These are phyloP conservation scores for Colletotrichum lentis DNA, from an alignment of 2,329 filamentous ascomycete genomes.

Conservation along the genomic window DNA sequence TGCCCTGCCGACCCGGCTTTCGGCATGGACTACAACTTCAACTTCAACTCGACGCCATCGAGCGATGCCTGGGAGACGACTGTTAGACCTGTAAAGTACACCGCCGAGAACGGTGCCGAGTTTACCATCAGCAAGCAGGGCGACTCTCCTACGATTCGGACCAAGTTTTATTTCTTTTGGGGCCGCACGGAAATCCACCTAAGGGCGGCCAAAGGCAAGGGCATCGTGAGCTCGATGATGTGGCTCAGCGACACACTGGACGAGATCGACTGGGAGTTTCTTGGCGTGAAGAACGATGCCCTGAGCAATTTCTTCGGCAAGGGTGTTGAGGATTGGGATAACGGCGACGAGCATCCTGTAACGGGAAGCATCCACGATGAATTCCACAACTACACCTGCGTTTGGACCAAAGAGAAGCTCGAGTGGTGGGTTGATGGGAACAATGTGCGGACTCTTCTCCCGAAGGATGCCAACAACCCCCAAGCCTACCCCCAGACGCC, in stretches of 20 bases:
- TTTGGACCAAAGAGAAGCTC: conserved; percentile 73
- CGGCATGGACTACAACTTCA: conserved; percentile 67
- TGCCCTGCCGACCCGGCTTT: conserved; percentile 79
- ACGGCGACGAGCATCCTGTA: conserved; percentile 67
- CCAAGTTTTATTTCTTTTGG: conserved; percentile 87
- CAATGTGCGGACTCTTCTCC: conserved; percentile 69
- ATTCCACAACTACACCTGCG: conserved; percentile 79
- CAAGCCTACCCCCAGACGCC: conserved; percentile 78
- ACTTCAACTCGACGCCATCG: conserved; percentile 70
- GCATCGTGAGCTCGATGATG: conserved; percentile 84
- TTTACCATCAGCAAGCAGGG: conserved; percentile 76
- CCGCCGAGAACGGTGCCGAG: conserved; percentile 67
- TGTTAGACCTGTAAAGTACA: conserved; percentile 70
- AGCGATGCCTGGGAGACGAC: conserved; percentile 73
- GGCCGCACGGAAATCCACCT: conserved; percentile 80
- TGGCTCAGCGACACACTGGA: conserved; percentile 85
- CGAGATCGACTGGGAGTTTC: conserved; percentile 88
- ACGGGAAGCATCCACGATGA: conserved; percentile 64
- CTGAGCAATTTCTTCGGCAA: conserved; percentile 84
- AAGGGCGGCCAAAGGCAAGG: conserved; percentile 76
- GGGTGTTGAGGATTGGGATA: conserved; percentile 69
- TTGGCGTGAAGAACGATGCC: conserved; percentile 71
- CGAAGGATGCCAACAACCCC: conserved; percentile 68
- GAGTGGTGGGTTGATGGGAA: conserved; percentile 76
- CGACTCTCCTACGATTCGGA: conserved; percentile 80